phyloP scores from a whole-genome alignment of 1,284 basidiomycete genomes.

The Coniferiporia sulphurascens region DNA sequence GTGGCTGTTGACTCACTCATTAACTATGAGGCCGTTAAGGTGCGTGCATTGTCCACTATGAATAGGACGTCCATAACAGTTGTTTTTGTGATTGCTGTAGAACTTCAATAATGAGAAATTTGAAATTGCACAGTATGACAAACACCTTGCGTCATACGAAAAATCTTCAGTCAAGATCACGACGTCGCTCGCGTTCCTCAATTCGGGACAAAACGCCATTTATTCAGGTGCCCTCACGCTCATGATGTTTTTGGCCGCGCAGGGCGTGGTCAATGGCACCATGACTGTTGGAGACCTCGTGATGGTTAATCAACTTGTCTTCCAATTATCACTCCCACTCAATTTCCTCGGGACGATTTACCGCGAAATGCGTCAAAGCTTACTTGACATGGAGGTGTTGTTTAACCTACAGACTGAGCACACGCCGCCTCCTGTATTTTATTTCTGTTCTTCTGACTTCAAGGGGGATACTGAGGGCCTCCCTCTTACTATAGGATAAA shows the following conservation, averaged over 20 bases:
- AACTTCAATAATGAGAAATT: conserved; percentile 97
- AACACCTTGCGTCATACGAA: conserved; percentile 84
- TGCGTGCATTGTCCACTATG: conserved; percentile 28
- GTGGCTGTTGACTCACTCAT: conserved; percentile 93
- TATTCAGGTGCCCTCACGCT: conserved; percentile 90
- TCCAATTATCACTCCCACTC: conserved; percentile 92
- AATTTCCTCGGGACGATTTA: conserved; percentile 98
- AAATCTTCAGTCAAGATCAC: conserved; percentile 92
- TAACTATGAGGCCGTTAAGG: conserved; percentile 99
- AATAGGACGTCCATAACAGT: not conserved
- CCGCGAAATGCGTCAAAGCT: conserved; percentile 90
- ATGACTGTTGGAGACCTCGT: conserved; percentile 99
- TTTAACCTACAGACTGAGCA: conserved; percentile 90
- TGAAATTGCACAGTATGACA: conserved; percentile 91
- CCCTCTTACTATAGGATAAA: conserved; percentile 48
- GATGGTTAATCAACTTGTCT: conserved; percentile 99
- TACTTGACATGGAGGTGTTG: conserved; percentile 95
- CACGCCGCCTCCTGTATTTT: conserved; percentile 57
- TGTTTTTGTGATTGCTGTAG: conserved; percentile 35
- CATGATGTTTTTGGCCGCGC: conserved; percentile 96
- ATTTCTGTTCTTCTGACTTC: not conserved
- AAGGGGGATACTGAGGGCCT: not conserved
- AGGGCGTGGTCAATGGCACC: conserved; percentile 89
- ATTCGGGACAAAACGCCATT: conserved; percentile 95
- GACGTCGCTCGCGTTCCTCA: conserved; percentile 88